Conservation (phyloP, 495 filamentous ascomycete species). For the Filosporella fistucella region DNA sequence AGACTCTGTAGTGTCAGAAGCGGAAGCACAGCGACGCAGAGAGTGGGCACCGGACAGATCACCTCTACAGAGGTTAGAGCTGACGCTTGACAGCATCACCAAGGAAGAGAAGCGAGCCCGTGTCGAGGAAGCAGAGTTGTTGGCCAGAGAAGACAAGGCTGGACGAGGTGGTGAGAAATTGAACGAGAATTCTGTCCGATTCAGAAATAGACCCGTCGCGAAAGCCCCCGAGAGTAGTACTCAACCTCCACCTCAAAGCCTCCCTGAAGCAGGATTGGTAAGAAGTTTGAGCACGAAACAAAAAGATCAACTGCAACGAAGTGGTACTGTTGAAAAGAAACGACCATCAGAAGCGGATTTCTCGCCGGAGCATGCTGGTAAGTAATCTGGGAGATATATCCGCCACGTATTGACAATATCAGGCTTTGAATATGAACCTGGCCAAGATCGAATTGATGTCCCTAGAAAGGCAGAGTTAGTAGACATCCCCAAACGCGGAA, state of each 20-base stretch:
- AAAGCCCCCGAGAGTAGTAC: conserved; percentile 14
- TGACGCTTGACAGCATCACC: conserved; percentile 79
- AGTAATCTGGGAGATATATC: no score
- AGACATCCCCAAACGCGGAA: conserved; percentile 4
- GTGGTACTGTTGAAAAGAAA: conserved; percentile 15
- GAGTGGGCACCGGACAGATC: conserved; percentile 74
- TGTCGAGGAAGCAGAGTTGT: conserved; percentile 71
- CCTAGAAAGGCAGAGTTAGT: not conserved
- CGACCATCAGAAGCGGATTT: conserved; percentile 5
- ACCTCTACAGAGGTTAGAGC: conserved; percentile 87
- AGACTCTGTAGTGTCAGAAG: not conserved
- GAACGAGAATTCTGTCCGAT: conserved; percentile 24
- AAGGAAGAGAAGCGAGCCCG: conserved; percentile 86
- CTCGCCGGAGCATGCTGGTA: not conserved
- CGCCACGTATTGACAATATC: no score
- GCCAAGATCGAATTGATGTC: not conserved
- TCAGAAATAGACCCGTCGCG: conserved; percentile 24
- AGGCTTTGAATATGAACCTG: conserved; percentile 14
- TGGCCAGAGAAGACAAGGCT: conserved; percentile 45
- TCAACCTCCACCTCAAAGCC: conserved; percentile 15
- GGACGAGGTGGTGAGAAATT: conserved; percentile 25
- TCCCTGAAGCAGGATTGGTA: conserved; percentile 12
- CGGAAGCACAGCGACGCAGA: conserved; percentile 23
- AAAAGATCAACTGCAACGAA: conserved; percentile 22
- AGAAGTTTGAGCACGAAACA: conserved; percentile 17